Evolutionary conservation across 129 eudicot genomes (phyloP).

Genomic region (Escallonia rubra): DNA sequence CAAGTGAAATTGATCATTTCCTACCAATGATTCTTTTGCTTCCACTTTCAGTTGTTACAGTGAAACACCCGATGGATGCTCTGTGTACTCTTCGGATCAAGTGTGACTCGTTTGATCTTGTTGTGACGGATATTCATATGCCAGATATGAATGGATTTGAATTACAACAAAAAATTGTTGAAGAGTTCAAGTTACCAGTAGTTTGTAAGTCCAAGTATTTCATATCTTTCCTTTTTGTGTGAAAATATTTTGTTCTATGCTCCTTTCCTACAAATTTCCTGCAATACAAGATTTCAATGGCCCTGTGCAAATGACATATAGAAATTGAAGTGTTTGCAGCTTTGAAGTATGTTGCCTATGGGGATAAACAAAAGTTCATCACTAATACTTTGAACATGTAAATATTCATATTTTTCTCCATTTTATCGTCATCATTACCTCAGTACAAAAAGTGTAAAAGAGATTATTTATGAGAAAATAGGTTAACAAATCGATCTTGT

Average conservation of each 20-base stretch:
- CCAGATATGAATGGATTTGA: constrained; percentile 48
- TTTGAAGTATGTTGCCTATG: too few relatives aligned
- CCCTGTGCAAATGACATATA: neutral
- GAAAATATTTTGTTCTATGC: neutral
- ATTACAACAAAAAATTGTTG: constrained; percentile 15
- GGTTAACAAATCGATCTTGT: too few relatives aligned
- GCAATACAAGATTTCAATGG: neutral
- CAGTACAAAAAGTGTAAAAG: too few relatives aligned
- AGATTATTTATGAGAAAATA: too few relatives aligned
- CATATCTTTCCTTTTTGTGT: neutral
- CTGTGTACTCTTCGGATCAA: constrained; percentile 18
- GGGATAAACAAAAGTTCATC: too few relatives aligned
- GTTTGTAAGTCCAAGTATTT: constrained; percentile 28
- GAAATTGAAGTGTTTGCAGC: too few relatives aligned
- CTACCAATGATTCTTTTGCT: neutral
- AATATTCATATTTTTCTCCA: too few relatives aligned
- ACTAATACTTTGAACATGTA: too few relatives aligned
- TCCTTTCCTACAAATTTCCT: neutral
- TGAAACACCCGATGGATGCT: constrained; percentile 29
- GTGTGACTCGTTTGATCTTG: constrained; percentile 20
- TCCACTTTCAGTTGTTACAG: constrained; percentile 26
- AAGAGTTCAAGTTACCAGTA: constrained; percentile 35
- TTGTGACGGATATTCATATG: constrained; percentile 41
- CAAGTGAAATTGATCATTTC: too few relatives aligned
- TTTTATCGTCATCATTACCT: too few relatives aligned